phyloP scores from a whole-genome alignment of 2,329 filamentous ascomycete species.

The Fusarium globosum region DNA sequence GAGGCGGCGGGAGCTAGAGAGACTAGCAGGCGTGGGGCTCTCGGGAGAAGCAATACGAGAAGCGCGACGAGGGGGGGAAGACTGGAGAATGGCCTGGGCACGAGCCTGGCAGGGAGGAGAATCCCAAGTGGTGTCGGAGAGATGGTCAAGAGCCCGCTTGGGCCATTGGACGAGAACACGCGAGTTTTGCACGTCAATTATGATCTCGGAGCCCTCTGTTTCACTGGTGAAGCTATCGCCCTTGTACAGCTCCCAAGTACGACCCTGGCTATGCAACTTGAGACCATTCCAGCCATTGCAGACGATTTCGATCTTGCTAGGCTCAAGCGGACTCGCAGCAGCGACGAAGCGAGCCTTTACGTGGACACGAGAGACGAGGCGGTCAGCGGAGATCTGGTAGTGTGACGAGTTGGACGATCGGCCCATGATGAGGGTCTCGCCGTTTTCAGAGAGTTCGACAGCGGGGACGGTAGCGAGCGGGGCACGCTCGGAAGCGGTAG shows the following conservation, averaged over 20 bases:
- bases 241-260: constrained; percentile 86
- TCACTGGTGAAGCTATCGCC: constrained; percentile 91
- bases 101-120: constrained; percentile 59
- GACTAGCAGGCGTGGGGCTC: constrained; percentile 68
- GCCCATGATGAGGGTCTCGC: constrained; percentile 86
- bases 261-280: constrained; percentile 90
- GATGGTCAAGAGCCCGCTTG: constrained; percentile 62
- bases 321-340: constrained; percentile 72
- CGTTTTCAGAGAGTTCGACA: constrained; percentile 82
- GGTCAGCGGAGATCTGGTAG: constrained; percentile 91
- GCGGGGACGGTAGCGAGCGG: constrained; percentile 87
- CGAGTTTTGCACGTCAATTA: constrained; percentile 94
- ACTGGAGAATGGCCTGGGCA: constrained; percentile 60
- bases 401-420: constrained; percentile 95
- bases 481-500: constrained; percentile 78
- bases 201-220: constrained; percentile 87
- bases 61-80: constrained; percentile 68
- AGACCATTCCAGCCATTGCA: constrained; percentile 97
- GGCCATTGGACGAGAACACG: constrained; percentile 94
- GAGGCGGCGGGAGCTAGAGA: constrained; percentile 56
- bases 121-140: constrained; percentile 79
- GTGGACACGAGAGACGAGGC: constrained; percentile 92
- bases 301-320: constrained; percentile 85
- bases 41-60: constrained; percentile 77
- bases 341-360: constrained; percentile 87